Base-by-base conservation (phyloP, 2,329 filamentous ascomycete genomes). In the Didymella keratinophila region DNA sequence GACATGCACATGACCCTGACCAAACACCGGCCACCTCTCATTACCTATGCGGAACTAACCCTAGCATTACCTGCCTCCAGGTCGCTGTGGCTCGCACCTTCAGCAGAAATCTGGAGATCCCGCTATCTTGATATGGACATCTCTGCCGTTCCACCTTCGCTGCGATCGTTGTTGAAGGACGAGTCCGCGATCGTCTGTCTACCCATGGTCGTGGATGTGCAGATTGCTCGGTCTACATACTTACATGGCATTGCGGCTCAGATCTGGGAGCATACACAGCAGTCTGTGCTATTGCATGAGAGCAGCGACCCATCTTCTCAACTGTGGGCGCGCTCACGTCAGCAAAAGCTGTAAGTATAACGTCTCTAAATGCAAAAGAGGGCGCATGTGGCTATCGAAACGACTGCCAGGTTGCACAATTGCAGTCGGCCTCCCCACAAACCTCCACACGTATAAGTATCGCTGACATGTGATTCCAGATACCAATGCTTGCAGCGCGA, bases 401-500 rank as follows among this genome's bases (percentile, higher is more conserved):
- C 8, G 5, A n/a, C 16, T n/a, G 32, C 14, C 32, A n/a, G 16
- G 5, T 36, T 18, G 16, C 32, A n/a, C 6, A 4, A 14, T 36
- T 2, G 11, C 7, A 36, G 11, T 1, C n/a, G 12, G 5, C 9
- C 14, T 36, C 14, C 11, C 7, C 16, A n/a, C 16, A n/a, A 1
- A 36, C 16, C 14, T n/a, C 11, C 14, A 8, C 12, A 14, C 11
- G 18, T 21, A 14, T 14, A 10, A 20, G 9, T 14, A 2, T 23
- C 4, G 6, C 86, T 59, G 86, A 89, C 62, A 80, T 82, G 25
- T 2, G 5, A 4, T n/a, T 7, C 30, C 82, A 84, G 62, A 78
- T 83, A 20, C 12, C 49, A 63, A 34, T 53, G 11, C 23, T 78
- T 90, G 12, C 76, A 80, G 42, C 77, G 78, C 57, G 78, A 80